Conservation (phyloP, 345 rosid genomes). For the Eucalyptus curtisii region DNA sequence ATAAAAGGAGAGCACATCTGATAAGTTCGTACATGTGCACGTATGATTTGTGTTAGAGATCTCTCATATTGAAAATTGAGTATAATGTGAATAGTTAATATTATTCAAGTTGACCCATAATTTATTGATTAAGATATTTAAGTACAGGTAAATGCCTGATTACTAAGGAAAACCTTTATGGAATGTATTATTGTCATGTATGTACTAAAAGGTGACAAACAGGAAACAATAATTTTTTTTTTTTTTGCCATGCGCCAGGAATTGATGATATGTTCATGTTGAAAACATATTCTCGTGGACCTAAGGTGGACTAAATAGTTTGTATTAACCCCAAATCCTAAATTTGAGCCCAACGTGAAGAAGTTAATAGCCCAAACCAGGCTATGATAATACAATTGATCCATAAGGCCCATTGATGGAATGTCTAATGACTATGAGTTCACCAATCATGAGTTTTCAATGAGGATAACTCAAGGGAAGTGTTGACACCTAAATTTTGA, state of each 20-base stretch:
- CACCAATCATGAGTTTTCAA: neutral
- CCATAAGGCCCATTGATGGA: neutral
- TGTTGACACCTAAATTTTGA: too few species aligned
- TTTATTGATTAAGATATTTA: too few species aligned
- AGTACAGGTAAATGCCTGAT: accelerated
- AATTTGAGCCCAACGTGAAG: too few species aligned
- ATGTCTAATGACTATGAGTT: neutral
- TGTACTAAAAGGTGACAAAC: neutral
- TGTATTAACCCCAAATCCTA: neutral
- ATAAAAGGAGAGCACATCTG: too few species aligned
- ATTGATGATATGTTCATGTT: neutral
- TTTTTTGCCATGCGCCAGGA: accelerated
- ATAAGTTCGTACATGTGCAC: too few species aligned
- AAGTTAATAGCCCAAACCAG: neutral
- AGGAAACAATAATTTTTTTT: neutral
- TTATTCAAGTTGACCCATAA: too few species aligned
- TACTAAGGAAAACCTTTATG: neutral
- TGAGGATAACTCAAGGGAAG: neutral
- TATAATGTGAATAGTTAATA: neutral
- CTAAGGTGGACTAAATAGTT: neutral
- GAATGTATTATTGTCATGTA: neutral
- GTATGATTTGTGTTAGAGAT: neutral
- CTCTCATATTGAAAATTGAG: too few species aligned
- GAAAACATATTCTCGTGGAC: neutral
- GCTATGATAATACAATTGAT: neutral